Base-by-base conservation (phyloP, 768 basidiomycete genomes). In the Leucogyrophana mollusca region DNA sequence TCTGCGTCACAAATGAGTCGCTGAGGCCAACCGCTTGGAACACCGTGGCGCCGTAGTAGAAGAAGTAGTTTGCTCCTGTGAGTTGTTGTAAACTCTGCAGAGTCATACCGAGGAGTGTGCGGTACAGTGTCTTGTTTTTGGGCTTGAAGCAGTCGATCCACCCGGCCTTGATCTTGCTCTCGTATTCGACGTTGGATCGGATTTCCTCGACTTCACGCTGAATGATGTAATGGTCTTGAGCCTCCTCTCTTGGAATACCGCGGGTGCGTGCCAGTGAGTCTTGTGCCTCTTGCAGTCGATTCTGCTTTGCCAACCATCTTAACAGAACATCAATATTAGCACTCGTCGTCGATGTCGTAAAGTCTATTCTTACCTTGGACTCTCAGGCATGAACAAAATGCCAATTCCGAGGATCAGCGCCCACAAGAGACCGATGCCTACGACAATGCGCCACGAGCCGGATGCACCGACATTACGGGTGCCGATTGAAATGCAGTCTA, bases 41-140 rank as follows among this genome's bases (percentile, higher is more conserved):
- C 45, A 86, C 68, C 0, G 84, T 84, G 2, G 85, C 83, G 25
- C 76, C 77, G 34, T 77, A 78, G 58, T 85, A 85, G 67, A 82
- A 83, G 67, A 83, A 83, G 58, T 82, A 83, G 61, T 84, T 84
- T 3, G 80, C 81, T 17, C 82, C 81, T 0, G 82, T 87, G 27
- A 88, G 74, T 59, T 89, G 86, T 58, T 89, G 86, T 51, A 87
- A 70, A 47, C 73, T 75, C 64, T 89, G 87, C 17, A 90, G 65
- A 2, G 71, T 61, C 77, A 85, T 85, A 39, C 81, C 78, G 22
- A 84, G 70, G 4, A 80, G 52, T 3, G 85, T 86, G 46, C 83
- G 70, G 60, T 88, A 88, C 1, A 81, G 70, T 4, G 75, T 76
- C 67, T 80, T 85, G 60, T 78, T 72, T 32, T 56, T 45, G 0